These are phyloP conservation scores for Aureobasidium uvarum DNA, from an alignment of 2,329 filamentous ascomycete genomes.

Conservation along the genomic window DNA sequence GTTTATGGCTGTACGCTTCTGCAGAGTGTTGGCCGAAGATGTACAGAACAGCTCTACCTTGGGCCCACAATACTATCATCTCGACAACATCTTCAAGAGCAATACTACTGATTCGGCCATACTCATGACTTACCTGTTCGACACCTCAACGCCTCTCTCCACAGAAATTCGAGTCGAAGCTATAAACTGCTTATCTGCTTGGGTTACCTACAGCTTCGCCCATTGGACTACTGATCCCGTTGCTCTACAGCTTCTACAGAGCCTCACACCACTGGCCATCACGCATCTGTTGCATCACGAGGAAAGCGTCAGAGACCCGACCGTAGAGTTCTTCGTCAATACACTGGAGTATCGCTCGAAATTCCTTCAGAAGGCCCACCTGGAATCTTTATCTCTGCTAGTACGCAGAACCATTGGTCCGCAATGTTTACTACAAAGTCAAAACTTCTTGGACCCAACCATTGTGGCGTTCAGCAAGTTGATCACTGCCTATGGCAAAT, in stretches of 20 bases:
- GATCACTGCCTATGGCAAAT: conserved; percentile 67
- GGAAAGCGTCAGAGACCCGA: conserved; percentile 58
- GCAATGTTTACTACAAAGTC: conserved; percentile 51
- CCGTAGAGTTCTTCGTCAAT: conserved; percentile 64
- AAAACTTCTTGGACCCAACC: conserved; percentile 59
- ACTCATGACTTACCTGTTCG: conserved; percentile 7
- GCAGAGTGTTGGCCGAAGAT: conserved; percentile 21
- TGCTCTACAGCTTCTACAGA: conserved; percentile 59
- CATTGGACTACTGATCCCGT: conserved; percentile 58
- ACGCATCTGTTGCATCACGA: conserved; percentile 58
- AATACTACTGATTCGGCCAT: conserved; percentile 17
- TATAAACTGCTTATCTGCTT: conserved; percentile 50
- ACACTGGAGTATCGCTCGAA: conserved; percentile 62
- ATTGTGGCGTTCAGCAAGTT: conserved; percentile 67
- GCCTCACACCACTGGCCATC: conserved; percentile 60
- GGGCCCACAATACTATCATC: conserved; percentile 20
- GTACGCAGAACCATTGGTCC: conserved; percentile 62
- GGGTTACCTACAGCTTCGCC: conserved; percentile 71
- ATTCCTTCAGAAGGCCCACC: conserved; percentile 61
- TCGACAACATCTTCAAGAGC: conserved; percentile 18
- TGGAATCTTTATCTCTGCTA: conserved; percentile 57
- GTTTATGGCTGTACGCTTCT: conserved; percentile 21
- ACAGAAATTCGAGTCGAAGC: conserved; percentile 33
- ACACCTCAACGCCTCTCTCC: background rate
- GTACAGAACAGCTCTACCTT: conserved; percentile 4